Evolutionary conservation across 371 early-diverging fungal genomes (phyloP).

Genomic region (Syncephalastrum monosporum): DNA sequence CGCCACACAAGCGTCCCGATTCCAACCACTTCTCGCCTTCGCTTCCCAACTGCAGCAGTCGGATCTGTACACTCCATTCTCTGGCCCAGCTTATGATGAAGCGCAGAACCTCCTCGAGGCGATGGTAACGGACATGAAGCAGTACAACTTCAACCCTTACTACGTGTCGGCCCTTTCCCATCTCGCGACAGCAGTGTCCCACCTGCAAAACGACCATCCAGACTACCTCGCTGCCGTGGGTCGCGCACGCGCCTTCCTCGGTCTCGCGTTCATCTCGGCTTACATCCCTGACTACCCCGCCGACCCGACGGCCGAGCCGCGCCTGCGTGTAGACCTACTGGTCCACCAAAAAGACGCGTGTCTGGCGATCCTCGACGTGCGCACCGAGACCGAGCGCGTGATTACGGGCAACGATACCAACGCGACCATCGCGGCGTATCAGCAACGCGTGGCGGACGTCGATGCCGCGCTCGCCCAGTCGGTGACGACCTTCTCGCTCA

Average conservation of each 20-base stretch:
- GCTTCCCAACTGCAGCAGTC: slow-evolving; percentile 3
- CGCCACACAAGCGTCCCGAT: not conserved
- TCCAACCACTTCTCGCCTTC: slow-evolving; percentile 6
- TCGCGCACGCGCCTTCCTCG: slow-evolving; percentile 55
- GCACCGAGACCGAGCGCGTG: slow-evolving; percentile 54
- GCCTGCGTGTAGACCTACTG: slow-evolving; percentile 59
- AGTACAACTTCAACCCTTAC: slow-evolving; percentile 18
- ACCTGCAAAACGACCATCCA: slow-evolving; percentile 18
- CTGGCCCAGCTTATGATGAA: slow-evolving; percentile 13
- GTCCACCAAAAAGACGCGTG: slow-evolving; percentile 42
- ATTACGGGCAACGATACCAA: slow-evolving; percentile 64
- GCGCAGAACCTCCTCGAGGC: slow-evolving; percentile 8
- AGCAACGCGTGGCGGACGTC: slow-evolving; percentile 15
- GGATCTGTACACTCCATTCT: slow-evolving; percentile 2
- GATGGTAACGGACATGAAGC: slow-evolving; percentile 9
- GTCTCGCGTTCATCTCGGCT: slow-evolving; percentile 59
- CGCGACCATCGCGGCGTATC: slow-evolving; percentile 29
- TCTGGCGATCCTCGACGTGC: slow-evolving; percentile 49
- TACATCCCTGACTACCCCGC: slow-evolving; percentile 78
- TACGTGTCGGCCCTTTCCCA: slow-evolving; percentile 21
- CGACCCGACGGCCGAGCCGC: slow-evolving; percentile 75
- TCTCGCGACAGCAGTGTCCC: slow-evolving; percentile 16
- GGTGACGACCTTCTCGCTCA: slow-evolving; percentile 56
- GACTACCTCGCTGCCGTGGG: slow-evolving; percentile 36
- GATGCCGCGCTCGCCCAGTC: slow-evolving; percentile 35